Evolutionary conservation across 2,329 filamentous ascomycete species (phyloP), one percentile per base, ranked within the genome.

Genomic region (Fusarium citri): DNA sequence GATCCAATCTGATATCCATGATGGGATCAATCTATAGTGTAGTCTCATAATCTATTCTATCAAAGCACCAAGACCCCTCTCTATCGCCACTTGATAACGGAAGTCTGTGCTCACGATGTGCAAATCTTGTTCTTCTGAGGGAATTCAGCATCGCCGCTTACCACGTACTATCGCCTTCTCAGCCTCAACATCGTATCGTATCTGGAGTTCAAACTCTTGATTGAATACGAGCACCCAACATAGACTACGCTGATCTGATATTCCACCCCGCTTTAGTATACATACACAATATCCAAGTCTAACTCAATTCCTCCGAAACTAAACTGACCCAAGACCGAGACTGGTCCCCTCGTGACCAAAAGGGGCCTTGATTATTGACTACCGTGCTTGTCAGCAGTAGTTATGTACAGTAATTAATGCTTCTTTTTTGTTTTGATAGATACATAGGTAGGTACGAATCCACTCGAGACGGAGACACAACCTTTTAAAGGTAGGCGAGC

Each of bases 281-380:
- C 45, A 15, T 40, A 30, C 66, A 51, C 49, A 59, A 60, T 41
- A 22, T 30, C 28, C 46, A 49, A 41, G 30, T 42, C 55, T 55
- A 53, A 26, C 60, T 65, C 54, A 47, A 59, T 64, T 65, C 40
- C 40, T 64, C 62, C 60, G 34, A 37, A 30, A 47, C 65, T 48
- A 50, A 49, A 43, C 53, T 60, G 25, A 43, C 15, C 47, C 53
- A 53, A 57, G 37, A 50, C 47, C 53, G 49, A 54, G 37, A 50
- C 26, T 48, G 46, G 37, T 30, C 30, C 20, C 40, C 67, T 57
- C 54, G 54, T 64, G 67, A 51, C 55, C 68, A 48, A 57, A 71
- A 58, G 55, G 68, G 68, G 67, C 64, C 67, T 40, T 68, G 41
- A 70, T 59, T 58, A 54, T 68, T 66, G 55, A 63, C 43, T n/a